Conservation (phyloP, 108 stramenopile genomes). For the Ochromonas danica region DNA sequence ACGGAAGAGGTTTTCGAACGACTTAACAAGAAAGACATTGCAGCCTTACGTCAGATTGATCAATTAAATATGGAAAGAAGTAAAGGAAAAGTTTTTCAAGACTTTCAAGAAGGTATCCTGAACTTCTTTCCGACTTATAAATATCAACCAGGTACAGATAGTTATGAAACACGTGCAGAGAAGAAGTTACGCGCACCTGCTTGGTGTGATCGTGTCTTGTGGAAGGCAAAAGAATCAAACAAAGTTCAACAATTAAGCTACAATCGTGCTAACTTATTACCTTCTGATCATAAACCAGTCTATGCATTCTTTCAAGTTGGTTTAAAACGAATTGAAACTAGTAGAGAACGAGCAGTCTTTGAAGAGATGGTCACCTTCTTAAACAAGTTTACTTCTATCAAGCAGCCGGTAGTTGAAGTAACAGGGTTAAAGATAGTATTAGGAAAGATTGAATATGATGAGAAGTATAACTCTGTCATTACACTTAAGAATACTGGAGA, state of each 20-base stretch:
- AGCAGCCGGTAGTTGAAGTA: neutral
- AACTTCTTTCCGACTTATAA: slow-evolving; percentile 94
- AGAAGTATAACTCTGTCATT: slow-evolving; percentile 35
- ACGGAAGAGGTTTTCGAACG: slow-evolving; percentile 72
- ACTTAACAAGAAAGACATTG: slow-evolving; percentile 60
- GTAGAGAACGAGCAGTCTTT: slow-evolving; percentile 69
- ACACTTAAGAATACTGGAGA: slow-evolving; percentile 77
- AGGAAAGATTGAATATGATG: neutral
- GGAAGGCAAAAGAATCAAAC: slow-evolving; percentile 71
- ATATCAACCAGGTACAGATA: slow-evolving; percentile 91
- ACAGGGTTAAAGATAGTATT: neutral
- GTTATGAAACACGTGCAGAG: slow-evolving; percentile 89
- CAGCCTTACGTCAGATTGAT: slow-evolving; percentile 76
- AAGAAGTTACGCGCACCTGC: slow-evolving; percentile 98
- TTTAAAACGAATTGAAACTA: slow-evolving; percentile 73
- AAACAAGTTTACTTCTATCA: neutral
- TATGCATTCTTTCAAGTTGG: slow-evolving; percentile 72
- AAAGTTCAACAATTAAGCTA: slow-evolving; percentile 79
- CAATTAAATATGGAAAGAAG: slow-evolving; percentile 92
- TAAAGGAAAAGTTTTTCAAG: slow-evolving; percentile 81
- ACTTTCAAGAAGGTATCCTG: slow-evolving; percentile 80
- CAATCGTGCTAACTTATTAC: slow-evolving; percentile 69
- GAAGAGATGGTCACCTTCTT: slow-evolving; percentile 64
- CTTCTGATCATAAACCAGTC: slow-evolving; percentile 98
- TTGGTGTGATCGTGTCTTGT: slow-evolving; percentile 98